Conservation (phyloP, 2,329 filamentous ascomycete genomes). For the Cladosporium oxysporum region DNA sequence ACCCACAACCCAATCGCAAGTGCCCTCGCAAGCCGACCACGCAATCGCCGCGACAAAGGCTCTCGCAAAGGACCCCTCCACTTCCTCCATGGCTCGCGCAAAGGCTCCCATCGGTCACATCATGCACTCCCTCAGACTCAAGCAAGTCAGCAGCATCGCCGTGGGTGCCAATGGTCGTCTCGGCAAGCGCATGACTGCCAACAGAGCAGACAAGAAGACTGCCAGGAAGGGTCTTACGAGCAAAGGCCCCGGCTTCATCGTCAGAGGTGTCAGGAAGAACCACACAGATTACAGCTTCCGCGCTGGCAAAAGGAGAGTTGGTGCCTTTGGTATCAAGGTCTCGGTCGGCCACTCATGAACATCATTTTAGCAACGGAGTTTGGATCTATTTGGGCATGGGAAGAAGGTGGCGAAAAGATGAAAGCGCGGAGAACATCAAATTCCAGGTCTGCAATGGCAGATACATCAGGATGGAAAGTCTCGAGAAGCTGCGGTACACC, state of each 20-base stretch:
- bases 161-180: constrained; percentile 37
- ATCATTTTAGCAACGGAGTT: constrained; percentile 20
- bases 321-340: constrained; percentile 35
- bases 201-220: constrained; percentile 34
- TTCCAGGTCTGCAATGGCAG: background rate
- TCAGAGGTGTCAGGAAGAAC: constrained; percentile 33
- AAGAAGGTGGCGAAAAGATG: background rate
- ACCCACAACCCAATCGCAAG: constrained; percentile 27
- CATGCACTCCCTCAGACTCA: constrained; percentile 29
- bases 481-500: background rate
- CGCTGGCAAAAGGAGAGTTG: constrained; percentile 36
- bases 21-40: constrained; percentile 26
- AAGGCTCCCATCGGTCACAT: constrained; percentile 27
- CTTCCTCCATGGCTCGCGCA: constrained; percentile 28
- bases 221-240: constrained; percentile 33
- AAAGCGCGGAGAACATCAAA: background rate
- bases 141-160: constrained; percentile 33
- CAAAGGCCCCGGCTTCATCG: constrained; percentile 32
- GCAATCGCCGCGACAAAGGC: constrained; percentile 21
- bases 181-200: constrained; percentile 38
- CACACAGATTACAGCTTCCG: constrained; percentile 30
- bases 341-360: constrained; percentile 30
- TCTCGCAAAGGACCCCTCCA: constrained; percentile 20
- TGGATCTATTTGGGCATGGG: constrained; percentile 8
- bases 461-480: background rate